phyloP scores from a whole-genome alignment of 2,329 filamentous ascomycete genomes.

The Sporothrix variecibatus region DNA sequence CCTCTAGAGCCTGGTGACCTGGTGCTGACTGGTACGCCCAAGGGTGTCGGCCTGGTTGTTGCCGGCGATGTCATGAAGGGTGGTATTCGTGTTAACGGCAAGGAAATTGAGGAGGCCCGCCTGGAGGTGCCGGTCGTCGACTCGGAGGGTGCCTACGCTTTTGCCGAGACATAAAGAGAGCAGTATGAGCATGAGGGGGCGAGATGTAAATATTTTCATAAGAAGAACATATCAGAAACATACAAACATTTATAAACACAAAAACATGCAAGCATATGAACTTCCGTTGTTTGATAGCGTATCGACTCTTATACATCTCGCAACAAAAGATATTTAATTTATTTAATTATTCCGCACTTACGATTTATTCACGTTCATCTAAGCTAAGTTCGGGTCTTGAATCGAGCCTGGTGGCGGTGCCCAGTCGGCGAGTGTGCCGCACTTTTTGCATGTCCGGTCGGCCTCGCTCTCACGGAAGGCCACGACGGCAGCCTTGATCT shows the following conservation, averaged over 20 bases:
- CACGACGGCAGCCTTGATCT: conserved; percentile 91
- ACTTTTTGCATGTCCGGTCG: conserved; percentile 73
- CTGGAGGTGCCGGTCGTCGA: conserved; percentile 85
- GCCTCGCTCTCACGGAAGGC: conserved; percentile 68
- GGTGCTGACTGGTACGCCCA: conserved; percentile 94
- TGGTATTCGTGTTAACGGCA: conserved; percentile 75
- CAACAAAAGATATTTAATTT: not conserved
- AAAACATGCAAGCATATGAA: not conserved
- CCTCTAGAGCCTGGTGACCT: conserved; percentile 89
- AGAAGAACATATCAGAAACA: not conserved
- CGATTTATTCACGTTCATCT: conserved; percentile 19
- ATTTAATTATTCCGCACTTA: not conserved
- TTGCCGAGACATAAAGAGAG: conserved; percentile 63
- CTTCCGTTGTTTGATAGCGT: not conserved
- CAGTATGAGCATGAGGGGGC: conserved; percentile 13
- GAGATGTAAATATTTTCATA: conserved; percentile 16
- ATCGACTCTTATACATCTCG: not conserved
- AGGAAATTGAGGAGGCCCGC: conserved; percentile 79
- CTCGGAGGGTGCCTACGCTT: conserved; percentile 74
- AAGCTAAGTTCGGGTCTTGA: conserved; percentile 58
- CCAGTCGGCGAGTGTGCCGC: conserved; percentile 64
- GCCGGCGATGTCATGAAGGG: conserved; percentile 86
- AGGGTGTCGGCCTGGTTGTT: conserved; percentile 85
- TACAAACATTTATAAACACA: not conserved
- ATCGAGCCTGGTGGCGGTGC: conserved; percentile 64